phyloP scores from a whole-genome alignment of 1,284 basidiomycete genomes.

The Anthracocystis walkeri region DNA sequence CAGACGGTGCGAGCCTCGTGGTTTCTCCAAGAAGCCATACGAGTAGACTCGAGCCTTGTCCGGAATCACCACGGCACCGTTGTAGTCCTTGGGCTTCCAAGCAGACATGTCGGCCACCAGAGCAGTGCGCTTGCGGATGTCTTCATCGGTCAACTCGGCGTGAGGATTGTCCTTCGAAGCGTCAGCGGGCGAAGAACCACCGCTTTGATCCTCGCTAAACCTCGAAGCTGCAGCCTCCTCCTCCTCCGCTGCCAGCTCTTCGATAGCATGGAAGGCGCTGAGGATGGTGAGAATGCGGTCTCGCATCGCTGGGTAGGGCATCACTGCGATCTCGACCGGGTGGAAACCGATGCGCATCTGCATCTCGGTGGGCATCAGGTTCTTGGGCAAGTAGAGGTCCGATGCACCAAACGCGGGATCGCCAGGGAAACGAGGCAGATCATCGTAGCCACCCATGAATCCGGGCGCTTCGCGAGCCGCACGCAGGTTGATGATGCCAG shows the following conservation, averaged over 20 bases:
- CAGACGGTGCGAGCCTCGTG: conserved; percentile 45
- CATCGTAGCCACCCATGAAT: conserved; percentile 36
- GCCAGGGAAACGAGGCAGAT: conserved; percentile 47
- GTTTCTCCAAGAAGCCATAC: conserved; percentile 49
- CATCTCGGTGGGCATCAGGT: conserved; percentile 52
- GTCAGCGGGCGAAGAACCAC: neutral
- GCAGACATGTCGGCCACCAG: conserved; percentile 46
- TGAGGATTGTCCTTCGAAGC: neutral
- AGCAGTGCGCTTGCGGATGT: conserved; percentile 43
- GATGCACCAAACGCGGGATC: conserved; percentile 23
- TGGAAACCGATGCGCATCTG: conserved; percentile 53
- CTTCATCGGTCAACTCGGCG: conserved; percentile 23
- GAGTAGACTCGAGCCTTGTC: conserved; percentile 44
- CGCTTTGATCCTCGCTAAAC: conserved; percentile 24
- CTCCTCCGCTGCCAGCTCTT: conserved; percentile 31
- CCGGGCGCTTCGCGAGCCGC: conserved; percentile 32
- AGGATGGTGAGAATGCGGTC: conserved; percentile 47
- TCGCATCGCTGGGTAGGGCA: conserved; percentile 48
- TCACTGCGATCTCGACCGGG: conserved; percentile 47
- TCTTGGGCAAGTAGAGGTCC: conserved; percentile 43
- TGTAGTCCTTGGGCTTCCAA: conserved; percentile 34
- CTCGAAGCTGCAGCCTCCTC: conserved; percentile 27
- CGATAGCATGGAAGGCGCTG: conserved; percentile 46
- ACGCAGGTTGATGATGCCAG: conserved; percentile 51
- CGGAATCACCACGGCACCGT: conserved; percentile 32